phyloP scores from a whole-genome alignment of 257 asterid species.

The Solanum bulbocastanum region DNA sequence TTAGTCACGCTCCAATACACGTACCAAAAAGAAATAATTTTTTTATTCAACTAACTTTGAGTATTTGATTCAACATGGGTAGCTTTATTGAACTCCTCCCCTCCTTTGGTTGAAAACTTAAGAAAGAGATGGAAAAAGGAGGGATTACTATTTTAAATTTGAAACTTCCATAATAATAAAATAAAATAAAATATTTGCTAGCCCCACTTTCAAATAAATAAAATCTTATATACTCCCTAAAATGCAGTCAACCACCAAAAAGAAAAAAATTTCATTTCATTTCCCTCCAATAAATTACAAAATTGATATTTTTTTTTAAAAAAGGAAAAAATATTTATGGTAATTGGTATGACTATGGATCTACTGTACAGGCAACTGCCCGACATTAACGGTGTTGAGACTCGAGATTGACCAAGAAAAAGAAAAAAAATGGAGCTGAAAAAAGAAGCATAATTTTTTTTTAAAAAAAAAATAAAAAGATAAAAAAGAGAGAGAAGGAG shows the following conservation, averaged over 20 bases:
- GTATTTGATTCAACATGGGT: not conserved
- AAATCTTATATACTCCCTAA: not conserved
- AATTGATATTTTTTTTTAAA: not conserved
- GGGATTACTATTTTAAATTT: slow-evolving; percentile 2
- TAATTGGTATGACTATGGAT: not conserved
- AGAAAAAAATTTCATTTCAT: not conserved
- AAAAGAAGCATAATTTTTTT: not conserved
- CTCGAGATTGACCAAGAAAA: slow-evolving; percentile 1
- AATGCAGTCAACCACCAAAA: not conserved
- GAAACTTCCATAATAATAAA: not conserved
- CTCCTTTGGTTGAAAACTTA: not conserved
- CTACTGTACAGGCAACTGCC: slow-evolving; percentile 4
- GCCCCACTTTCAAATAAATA: not conserved
- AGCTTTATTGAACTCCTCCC: not conserved
- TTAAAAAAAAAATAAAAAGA: not conserved
- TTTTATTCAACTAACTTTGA: not conserved
- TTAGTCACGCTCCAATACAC: no score
- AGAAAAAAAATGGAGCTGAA: not conserved
- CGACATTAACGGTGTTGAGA: slow-evolving; percentile 9
- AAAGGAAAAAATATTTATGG: not conserved
- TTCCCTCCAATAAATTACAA: not conserved
- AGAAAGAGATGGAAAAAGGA: not conserved
- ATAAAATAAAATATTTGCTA: not conserved
- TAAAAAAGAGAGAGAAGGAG: not conserved
- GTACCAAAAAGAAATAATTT: no score